Evolutionary conservation across 257 asterid genomes (phyloP).

Genomic region (Hygrophila difformis): DNA sequence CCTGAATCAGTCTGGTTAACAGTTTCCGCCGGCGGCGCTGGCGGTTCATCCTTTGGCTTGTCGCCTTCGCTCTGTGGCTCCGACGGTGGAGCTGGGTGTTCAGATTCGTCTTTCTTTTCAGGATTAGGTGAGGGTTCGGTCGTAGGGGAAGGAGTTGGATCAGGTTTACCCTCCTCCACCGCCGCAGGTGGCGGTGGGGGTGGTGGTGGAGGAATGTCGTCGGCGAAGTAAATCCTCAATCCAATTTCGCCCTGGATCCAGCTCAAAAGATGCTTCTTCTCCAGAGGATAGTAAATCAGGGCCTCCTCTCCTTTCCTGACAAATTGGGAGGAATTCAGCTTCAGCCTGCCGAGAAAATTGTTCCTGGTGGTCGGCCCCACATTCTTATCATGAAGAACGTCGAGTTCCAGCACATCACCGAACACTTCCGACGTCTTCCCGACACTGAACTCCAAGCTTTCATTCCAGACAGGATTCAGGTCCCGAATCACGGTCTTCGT

Average conservation of each 20-base stretch:
- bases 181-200: constrained; percentile 32
- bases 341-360: constrained; percentile 60
- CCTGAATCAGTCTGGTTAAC: constrained; percentile 14
- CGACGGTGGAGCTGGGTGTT: constrained; percentile 8
- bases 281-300: constrained; percentile 63
- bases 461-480: constrained; percentile 74
- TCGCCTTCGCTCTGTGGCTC: constrained; percentile 18
- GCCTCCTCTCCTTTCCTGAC: constrained; percentile 93
- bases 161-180: constrained; percentile 26
- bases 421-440: constrained; percentile 55
- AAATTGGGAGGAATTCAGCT: constrained; percentile 55
- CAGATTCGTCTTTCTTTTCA: constrained; percentile 9
- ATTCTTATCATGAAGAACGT: constrained; percentile 50
- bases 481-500: constrained; percentile 58
- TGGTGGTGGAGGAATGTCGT: constrained; percentile 44
- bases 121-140: constrained; percentile 13
- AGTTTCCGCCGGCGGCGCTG: constrained; percentile 14
- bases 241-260: constrained; percentile 88
- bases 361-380: constrained; percentile 74
- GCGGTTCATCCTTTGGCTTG: constrained; percentile 21
- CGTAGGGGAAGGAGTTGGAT: constrained; percentile 15
- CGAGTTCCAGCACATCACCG: constrained; percentile 68
- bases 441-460: constrained; percentile 50
- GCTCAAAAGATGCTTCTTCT: constrained; percentile 48
- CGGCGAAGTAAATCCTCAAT: constrained; percentile 58